phyloP scores from a whole-genome alignment of 2,329 filamentous ascomycete genomes.

The Colletotrichum sp. region DNA sequence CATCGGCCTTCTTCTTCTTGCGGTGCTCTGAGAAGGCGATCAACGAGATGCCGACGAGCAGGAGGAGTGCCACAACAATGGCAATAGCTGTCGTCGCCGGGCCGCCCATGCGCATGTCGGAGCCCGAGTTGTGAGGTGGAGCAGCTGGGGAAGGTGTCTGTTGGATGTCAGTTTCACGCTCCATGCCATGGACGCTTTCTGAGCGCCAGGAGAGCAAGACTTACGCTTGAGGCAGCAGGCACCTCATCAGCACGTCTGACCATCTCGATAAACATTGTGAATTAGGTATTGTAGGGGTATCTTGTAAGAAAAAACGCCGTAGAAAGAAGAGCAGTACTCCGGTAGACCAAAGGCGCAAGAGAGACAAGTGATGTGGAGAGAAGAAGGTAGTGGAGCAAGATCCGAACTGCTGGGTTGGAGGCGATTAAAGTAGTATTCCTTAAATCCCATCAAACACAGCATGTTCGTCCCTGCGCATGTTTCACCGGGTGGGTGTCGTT shows the following conservation, averaged over 20 bases:
- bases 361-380: background rate
- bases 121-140: background rate
- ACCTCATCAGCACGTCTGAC: background rate
- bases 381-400: background rate
- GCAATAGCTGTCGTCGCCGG: background rate
- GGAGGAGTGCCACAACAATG: background rate
- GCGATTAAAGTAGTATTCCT: background rate
- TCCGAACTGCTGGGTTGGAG: background rate
- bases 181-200: fast-evolving
- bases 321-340: background rate
- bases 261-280: background rate
- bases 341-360: background rate
- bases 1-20: background rate
- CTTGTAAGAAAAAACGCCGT: background rate
- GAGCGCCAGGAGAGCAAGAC: fast-evolving
- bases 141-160: background rate
- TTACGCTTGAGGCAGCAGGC: background rate
- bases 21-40: background rate
- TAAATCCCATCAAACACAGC: background rate
- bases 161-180: fast-evolving
- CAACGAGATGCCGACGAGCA: background rate
- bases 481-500: background rate
- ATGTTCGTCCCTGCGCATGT: background rate
- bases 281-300: background rate
- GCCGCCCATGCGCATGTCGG: background rate